phyloP scores from a whole-genome alignment of 2,329 filamentous ascomycete genomes.

The Trichothecium sympodiale region DNA sequence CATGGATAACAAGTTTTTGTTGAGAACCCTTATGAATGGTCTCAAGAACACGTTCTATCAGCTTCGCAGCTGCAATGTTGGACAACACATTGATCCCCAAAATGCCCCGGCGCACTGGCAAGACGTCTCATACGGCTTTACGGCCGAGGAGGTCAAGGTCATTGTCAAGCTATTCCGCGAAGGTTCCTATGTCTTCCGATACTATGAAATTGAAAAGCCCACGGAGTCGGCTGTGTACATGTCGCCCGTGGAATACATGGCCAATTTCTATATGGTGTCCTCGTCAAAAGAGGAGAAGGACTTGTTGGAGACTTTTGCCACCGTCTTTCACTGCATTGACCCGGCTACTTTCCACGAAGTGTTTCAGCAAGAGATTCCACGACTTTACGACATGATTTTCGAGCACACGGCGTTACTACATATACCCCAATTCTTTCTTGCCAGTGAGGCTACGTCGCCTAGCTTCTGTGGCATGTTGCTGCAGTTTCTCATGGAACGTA shows the following conservation, averaged over 20 bases:
- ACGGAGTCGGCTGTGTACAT: slow-evolving; percentile 61
- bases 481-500: slow-evolving; percentile 92
- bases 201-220: slow-evolving; percentile 84
- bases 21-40: slow-evolving; percentile 91
- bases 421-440: slow-evolving; percentile 94
- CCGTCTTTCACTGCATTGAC: slow-evolving; percentile 96
- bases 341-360: slow-evolving; percentile 98
- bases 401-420: slow-evolving; percentile 90
- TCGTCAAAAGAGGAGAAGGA: slow-evolving; percentile 97
- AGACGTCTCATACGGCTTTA: slow-evolving; percentile 92
- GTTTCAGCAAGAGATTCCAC: slow-evolving; percentile 93
- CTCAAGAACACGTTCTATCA: slow-evolving; percentile 96
- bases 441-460: slow-evolving; percentile 95
- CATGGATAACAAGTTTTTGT: slow-evolving; percentile 93
- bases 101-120: slow-evolving; percentile 85
- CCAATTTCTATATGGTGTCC: slow-evolving; percentile 88
- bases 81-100: slow-evolving; percentile 57
- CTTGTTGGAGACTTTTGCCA: slow-evolving; percentile 91
- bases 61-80: slow-evolving; percentile 77
- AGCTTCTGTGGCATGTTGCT: slow-evolving; percentile 98
- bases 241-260: slow-evolving; percentile 83
- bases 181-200: slow-evolving; percentile 90
- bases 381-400: slow-evolving; percentile 95
- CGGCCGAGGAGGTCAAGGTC: slow-evolving; percentile 91
- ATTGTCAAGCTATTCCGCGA: slow-evolving; percentile 97